Conservation (phyloP, 176 grass and related monocot genomes). For the Microstegium vimineum region DNA sequence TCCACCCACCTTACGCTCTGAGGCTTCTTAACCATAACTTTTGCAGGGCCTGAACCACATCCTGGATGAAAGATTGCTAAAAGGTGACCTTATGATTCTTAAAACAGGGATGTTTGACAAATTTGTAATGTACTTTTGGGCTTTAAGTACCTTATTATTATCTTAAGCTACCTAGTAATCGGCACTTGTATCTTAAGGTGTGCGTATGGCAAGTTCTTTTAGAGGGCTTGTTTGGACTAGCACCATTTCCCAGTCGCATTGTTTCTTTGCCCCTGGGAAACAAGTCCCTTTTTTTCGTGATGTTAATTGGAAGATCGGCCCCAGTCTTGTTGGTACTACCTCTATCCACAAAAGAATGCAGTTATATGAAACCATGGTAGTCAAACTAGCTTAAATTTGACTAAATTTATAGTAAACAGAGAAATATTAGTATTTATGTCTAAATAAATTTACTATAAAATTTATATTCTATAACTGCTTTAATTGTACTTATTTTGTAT, state of each 20-base stretch:
- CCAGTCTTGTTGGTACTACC: neutral
- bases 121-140: neutral
- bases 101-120: neutral
- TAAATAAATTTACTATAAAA: no score
- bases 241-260: neutral
- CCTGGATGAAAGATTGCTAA: neutral
- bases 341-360: no score
- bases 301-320: neutral
- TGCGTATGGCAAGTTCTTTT: neutral
- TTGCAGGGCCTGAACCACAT: constrained; percentile 12
- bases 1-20: neutral
- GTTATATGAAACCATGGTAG: no score
- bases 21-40: neutral
- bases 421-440: no score
- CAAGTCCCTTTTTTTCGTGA: neutral
- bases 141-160: constrained; percentile 4
- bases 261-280: neutral
- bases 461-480: no score
- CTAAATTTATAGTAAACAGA: no score
- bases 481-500: no score
- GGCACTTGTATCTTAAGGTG: neutral
- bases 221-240: constrained; percentile 5
- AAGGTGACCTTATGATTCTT: neutral
- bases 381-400: no score
- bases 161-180: constrained; percentile 14